Evolutionary conservation across 1,284 basidiomycete genomes (phyloP), one percentile per base, ranked within the genome.

Genomic region (Afroboletus lepidellus): DNA sequence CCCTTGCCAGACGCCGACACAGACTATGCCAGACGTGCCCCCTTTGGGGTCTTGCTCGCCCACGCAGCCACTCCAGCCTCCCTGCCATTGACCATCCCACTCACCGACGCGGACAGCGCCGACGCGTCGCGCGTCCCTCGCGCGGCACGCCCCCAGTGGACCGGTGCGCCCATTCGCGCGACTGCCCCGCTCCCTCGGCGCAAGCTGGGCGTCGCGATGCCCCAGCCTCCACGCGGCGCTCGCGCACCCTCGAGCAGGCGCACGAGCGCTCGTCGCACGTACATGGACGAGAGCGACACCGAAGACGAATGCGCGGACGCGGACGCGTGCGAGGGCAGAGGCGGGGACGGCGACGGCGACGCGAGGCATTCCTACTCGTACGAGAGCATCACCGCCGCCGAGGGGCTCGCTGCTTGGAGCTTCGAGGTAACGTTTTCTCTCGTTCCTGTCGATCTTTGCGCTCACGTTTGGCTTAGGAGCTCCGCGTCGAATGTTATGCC

Each of bases 401-500:
- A 46, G 8, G 65, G 68, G 9, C 63, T 68, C 0, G 11, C 45
- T 0, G 54, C 51, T 0, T 63, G 62, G 63, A 70, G 68, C 50
- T 67, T 67, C 51, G 65, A 67, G 57, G 65, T 66, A 11, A 23
- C 25, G 60, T 44, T n/a, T n/a, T n/a, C 41, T 15, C 20, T 5
- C 11, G 7, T n/a, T 29, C 24, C 5, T 16, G 16, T 23, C 18
- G 6, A 3, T n/a, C 29, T 13, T 8, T 21, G 30, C 13, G n/a
- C 16, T 18, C 7, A 3, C 16, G n/a, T 18, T 21, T 18, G n/a
- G 16, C 16, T 15, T 12, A 66, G 65, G 65, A 67, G 44, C 46
- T 67, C 7, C 67, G 65, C 0, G 48, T 48, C 5, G 65, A 67
- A 53, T 70, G 68, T 29, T 67, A 67, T 20, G 65, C 63, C 3